A percentile compares a stretch with the other conserved stretches of the same genome.
These are phyloP conservation scores for Viridothelium virens DNA, from an alignment of 495 filamentous ascomycete genomes.

Conservation along the genomic window DNA sequence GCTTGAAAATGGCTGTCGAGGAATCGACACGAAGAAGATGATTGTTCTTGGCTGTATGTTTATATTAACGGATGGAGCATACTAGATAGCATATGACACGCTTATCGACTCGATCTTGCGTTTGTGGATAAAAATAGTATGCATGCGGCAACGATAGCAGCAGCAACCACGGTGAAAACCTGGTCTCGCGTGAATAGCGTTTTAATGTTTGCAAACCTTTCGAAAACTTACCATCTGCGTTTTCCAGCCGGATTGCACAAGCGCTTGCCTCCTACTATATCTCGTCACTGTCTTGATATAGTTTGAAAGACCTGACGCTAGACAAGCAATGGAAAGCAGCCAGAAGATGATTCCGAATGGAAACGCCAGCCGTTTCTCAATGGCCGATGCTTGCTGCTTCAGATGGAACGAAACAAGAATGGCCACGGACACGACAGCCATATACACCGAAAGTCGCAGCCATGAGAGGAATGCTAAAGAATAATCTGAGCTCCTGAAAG, in stretches of 20 bases:
- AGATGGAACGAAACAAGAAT: constrained; percentile 93
- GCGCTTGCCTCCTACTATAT: constrained; percentile 65
- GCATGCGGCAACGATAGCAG: constrained; percentile 73
- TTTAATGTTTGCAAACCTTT: not conserved
- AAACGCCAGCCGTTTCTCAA: constrained; percentile 68
- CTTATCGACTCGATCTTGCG: constrained; percentile 22
- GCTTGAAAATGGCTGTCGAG: not conserved
- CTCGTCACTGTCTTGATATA: constrained; percentile 83
- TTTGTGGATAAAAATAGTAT: constrained; percentile 56
- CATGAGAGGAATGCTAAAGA: constrained; percentile 78
- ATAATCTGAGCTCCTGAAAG: constrained; percentile 5
- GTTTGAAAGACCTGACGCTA: constrained; percentile 71
- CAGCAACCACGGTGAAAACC: constrained; percentile 68
- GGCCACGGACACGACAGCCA: constrained; percentile 79
- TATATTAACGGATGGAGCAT: not conserved
- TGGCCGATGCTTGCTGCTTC: constrained; percentile 55
- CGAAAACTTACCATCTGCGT: constrained; percentile 62
- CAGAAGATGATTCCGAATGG: constrained; percentile 88
- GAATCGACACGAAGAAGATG: not conserved
- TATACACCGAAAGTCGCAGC: constrained; percentile 83
- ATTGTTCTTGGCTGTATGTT: not conserved
- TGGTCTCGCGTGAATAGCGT: constrained; percentile 24
- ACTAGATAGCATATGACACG: too few species aligned
- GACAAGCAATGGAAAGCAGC: constrained; percentile 65
- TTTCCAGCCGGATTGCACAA: constrained; percentile 92